Conservation (phyloP, 768 basidiomycete species). For the Naganishia vaughanmartiniae region DNA sequence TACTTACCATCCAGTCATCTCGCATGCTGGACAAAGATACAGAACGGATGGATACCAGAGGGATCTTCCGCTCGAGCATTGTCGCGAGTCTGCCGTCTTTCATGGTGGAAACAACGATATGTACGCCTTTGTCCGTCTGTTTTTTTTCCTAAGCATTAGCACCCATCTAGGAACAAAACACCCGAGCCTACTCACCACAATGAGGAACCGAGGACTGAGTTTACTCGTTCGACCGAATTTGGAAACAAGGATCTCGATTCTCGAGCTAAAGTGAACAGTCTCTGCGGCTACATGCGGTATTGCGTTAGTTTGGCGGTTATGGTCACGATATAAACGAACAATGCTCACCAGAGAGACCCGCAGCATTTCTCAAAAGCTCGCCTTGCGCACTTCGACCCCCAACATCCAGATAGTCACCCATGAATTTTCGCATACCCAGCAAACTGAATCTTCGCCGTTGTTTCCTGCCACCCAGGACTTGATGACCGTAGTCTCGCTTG, state of each 20-base stretch:
- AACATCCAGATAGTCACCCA: constrained; percentile 92
- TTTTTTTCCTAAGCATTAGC: constrained; percentile 22
- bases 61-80: constrained; percentile 79
- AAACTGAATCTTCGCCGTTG: constrained; percentile 90
- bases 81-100: constrained; percentile 65
- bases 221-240: constrained; percentile 84
- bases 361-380: constrained; percentile 67
- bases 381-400: constrained; percentile 74
- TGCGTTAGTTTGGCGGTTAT: neutral
- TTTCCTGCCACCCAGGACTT: constrained; percentile 83
- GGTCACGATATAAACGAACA: neutral
- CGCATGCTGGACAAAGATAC: constrained; percentile 82
- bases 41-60: constrained; percentile 78
- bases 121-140: constrained; percentile 79
- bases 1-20: constrained; percentile 88
- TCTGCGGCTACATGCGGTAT: constrained; percentile 60
- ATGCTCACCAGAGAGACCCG: constrained; percentile 68
- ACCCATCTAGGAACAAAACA: neutral
- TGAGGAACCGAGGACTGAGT: constrained; percentile 81
- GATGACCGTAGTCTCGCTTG: constrained; percentile 89
- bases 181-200: constrained; percentile 64
- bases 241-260: constrained; percentile 76
- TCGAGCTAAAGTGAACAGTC: constrained; percentile 75
- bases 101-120: constrained; percentile 65
- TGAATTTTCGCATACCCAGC: constrained; percentile 86